These are phyloP conservation scores for Polyporus tsugae DNA, from an alignment of 1,284 basidiomycete genomes.

Conservation along the genomic window DNA sequence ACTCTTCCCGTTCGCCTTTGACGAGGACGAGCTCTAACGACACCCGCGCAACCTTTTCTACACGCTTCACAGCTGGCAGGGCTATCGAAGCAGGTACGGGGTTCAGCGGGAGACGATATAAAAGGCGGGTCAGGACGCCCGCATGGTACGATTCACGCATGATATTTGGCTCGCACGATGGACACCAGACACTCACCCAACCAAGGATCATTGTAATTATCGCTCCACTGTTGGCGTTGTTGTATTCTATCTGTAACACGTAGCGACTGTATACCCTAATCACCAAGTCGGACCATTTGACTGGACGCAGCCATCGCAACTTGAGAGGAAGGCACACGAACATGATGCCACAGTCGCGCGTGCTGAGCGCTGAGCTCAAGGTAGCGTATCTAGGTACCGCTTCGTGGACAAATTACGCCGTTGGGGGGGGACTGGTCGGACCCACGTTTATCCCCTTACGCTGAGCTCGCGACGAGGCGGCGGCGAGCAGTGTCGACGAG, in stretches of 20 bases:
- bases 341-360: not conserved
- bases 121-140: conserved; percentile 3
- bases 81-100: not conserved
- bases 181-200: conserved; percentile 12
- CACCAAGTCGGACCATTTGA: not conserved
- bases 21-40: conserved; percentile 9
- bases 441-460: too few relatives aligned
- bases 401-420: too few relatives aligned
- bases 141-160: conserved; percentile 10
- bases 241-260: conserved; percentile 7
- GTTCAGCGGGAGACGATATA: not conserved
- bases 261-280: conserved; percentile 4
- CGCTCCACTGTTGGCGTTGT: conserved; percentile 9
- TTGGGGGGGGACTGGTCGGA: too few relatives aligned
- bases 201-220: conserved; percentile 4
- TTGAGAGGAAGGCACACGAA: not conserved
- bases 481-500: too few relatives aligned
- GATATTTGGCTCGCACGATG: conserved; percentile 9
- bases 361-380: too few relatives aligned
- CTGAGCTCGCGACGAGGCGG: too few relatives aligned
- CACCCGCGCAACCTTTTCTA: not conserved
- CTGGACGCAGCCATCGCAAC: not conserved
- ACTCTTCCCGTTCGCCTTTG: conserved; percentile 7
- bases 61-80: not conserved
- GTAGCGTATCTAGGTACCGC: too few relatives aligned